Percentiles rank a stretch among this genome's conserved stretches.
These are phyloP conservation scores for Ustanciosporium gigantosporum DNA, from an alignment of 1,284 basidiomycete species.

Conservation along the genomic window DNA sequence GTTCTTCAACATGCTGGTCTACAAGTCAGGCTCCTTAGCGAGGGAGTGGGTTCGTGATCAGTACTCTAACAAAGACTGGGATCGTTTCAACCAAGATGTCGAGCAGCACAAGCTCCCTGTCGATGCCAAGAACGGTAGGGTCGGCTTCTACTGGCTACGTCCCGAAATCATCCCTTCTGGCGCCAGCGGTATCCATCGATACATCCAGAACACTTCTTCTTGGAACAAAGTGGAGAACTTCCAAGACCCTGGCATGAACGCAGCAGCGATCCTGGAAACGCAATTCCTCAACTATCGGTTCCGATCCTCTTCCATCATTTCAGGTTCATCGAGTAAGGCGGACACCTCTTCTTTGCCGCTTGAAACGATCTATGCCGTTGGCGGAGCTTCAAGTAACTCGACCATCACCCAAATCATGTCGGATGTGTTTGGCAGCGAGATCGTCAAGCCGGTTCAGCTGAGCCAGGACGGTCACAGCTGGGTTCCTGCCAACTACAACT, in stretches of 20 bases:
- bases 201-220: constrained; percentile 57
- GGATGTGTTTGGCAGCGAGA: constrained; percentile 69
- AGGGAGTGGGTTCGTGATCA: constrained; percentile 77
- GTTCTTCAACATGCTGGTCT: constrained; percentile 65
- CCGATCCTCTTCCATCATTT: constrained; percentile 72
- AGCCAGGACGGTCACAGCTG: constrained; percentile 20
- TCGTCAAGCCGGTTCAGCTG: constrained; percentile 45
- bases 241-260: constrained; percentile 66
- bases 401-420: constrained; percentile 76
- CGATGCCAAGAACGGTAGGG: neutral
- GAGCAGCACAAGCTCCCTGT: constrained; percentile 45
- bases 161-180: constrained; percentile 79
- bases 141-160: constrained; percentile 75
- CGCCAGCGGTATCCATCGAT: constrained; percentile 72
- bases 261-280: constrained; percentile 81
- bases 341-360: constrained; percentile 57
- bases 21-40: constrained; percentile 62
- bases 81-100: constrained; percentile 72
- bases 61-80: constrained; percentile 72
- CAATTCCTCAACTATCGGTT: constrained; percentile 79
- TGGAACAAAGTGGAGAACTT: constrained; percentile 51
- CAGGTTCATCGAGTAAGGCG: constrained; percentile 43
- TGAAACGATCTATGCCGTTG: constrained; percentile 74
- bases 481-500: constrained; percentile 47
- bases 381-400: constrained; percentile 76